Evolutionary conservation across 176 grass and related monocot genomes (phyloP), one percentile per base, ranked within the genome.

Genomic region (barley (Hordeum vulgare)): DNA sequence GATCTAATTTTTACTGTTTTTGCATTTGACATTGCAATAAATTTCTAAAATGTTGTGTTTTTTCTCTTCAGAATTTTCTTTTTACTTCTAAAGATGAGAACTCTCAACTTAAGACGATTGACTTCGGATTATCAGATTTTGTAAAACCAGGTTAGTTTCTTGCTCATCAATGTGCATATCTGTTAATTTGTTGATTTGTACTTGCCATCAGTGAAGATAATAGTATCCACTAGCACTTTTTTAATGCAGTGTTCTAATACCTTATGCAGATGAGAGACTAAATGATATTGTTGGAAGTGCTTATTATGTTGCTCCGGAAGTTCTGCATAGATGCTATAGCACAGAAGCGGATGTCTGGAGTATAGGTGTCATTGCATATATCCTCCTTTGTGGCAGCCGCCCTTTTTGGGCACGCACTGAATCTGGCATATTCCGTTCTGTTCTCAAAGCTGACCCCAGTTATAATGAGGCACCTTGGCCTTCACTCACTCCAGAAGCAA

Each of bases 281-380:
- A 94, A 94, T 92, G 92, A 98, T 75, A 95, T 98, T 24, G 94
- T 97, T 86, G 94, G 94, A 85, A 97, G 94, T 78, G 94, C 91
- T 72, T 97, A 97, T 85, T 97, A 97, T 61, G 91, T 97, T 85
- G 94, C 94, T 84, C 94, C 94, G 24, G 94, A 97, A 85, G 91
- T 97, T 85, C 76, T 94, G 64, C 93, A 92, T 70, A 94, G 87
- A 83, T 94, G 85, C 68, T 94, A 94, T 80, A 84, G 93, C 76
- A 92, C 90, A 57, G 93, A 94, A 88, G 93, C 93, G 75, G 93
- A 94, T 90, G 90, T 94, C 20, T 94, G 93, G 93, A 94, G 93
- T 81, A 90, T 94, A 84, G 93, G 93, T 74, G 93, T 94, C 59
- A 92, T 94, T 75, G 90, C 93, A 57, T 94, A 94, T 88, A 94